Base-by-base conservation (phyloP, 306 rosid genomes). In the Sophora flavescens region DNA sequence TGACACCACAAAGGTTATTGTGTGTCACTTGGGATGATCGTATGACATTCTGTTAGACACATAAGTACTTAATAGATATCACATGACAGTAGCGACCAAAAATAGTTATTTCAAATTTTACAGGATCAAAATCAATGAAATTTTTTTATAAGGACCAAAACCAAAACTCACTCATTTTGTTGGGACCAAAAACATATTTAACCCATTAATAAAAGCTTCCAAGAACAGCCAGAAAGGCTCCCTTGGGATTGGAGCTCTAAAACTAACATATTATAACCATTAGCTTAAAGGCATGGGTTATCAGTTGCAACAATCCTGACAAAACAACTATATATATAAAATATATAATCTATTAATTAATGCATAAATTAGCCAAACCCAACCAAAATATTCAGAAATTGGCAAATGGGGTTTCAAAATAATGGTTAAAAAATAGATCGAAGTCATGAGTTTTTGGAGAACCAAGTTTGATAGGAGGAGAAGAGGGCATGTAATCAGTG, bases 241-340 rank as follows among this genome's bases (percentile, higher is more conserved):
- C 85, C 68, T 91, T 83, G 98, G 98, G 96, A 89, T 95, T 85
- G 83, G 82, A 80, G 81, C 70, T 67, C 61, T 44, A 38, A 47
- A 75, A 57, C 39, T 53, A 79, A 44, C 74, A 61, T 18, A 75
- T 28, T 62, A 30, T 26, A 17, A 14, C 36, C 58, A n/a, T 33
- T 65, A 70, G 60, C 84, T 79, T 72, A 84, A 86, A 86, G 86
- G 81, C 77, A 85, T 80, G 88, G 86, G 84, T 83, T n/a, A n/a
- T 84, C 80, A 77, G 86, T 87, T 77, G 86, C 88, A 79, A 88
- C 89, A 77, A 83, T 72, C 83, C 91, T 67, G 94, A 80, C 83
- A 83, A 78, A 63, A 63, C 75, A 65, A 63, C 58, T 71, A 67
- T 26, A 57, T 26, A 57, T 42, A 72, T 64, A 38, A 70, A 13